phyloP scores from a whole-genome alignment of 78 protist genomes.

The Bodo saltans region DNA sequence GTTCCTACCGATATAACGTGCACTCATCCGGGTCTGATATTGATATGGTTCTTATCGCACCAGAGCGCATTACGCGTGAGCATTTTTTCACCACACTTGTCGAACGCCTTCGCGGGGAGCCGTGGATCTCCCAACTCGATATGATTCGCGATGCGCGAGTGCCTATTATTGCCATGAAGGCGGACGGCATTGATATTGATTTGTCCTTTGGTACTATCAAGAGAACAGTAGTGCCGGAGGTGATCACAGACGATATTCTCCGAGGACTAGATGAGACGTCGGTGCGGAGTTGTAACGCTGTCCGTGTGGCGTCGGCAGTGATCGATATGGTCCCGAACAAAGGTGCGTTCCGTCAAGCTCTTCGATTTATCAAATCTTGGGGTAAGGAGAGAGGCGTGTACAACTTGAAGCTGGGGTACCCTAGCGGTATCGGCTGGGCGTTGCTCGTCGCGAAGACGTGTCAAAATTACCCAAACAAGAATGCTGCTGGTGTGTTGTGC shows the following conservation, averaged over 20 bases:
- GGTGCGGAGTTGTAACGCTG: constrained; percentile 42
- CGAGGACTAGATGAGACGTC: constrained; percentile 58
- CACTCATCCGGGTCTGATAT: constrained; percentile 81
- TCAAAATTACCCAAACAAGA: constrained; percentile 90
- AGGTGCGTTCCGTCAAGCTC: constrained; percentile 67
- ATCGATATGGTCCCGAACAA: constrained; percentile 80
- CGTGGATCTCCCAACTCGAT: constrained; percentile 57
- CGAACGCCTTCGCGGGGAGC: constrained; percentile 39
- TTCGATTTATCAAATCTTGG: constrained; percentile 90
- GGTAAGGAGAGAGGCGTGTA: constrained; percentile 86
- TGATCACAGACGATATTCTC: constrained; percentile 50
- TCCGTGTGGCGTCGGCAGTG: constrained; percentile 86
- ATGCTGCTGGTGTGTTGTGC: constrained; percentile 61
- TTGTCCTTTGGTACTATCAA: constrained; percentile 74
- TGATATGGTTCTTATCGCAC: constrained; percentile 86
- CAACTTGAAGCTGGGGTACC: constrained; percentile 80
- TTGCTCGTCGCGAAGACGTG: constrained; percentile 84
- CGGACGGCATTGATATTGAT: constrained; percentile 83
- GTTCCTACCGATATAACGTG: constrained; percentile 92
- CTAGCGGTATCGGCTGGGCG: constrained; percentile 95
- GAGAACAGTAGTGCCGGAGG: constrained; percentile 50
- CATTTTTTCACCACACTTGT: constrained; percentile 71
- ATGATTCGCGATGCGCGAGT: constrained; percentile 82
- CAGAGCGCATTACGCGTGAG: constrained; percentile 59
- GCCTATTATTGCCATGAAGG: constrained; percentile 86